Conservation (phyloP, 1,284 basidiomycete genomes). For the Trametes hirsuta region DNA sequence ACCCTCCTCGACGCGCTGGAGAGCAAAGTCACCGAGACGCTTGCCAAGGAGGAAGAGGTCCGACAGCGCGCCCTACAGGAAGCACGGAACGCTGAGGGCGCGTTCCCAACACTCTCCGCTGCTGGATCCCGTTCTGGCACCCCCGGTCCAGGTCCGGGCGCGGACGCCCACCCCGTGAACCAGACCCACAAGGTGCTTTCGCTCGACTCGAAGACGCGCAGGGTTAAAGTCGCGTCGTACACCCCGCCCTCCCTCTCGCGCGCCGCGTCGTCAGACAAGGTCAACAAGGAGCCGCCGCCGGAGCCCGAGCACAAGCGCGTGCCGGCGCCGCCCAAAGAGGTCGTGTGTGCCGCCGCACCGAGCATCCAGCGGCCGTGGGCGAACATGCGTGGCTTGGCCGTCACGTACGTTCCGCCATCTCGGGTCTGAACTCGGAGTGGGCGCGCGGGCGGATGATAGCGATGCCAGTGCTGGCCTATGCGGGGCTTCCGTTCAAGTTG, state of each 20-base stretch:
- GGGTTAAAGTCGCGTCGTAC: slow-evolving; percentile 56
- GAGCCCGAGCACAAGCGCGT: slow-evolving; percentile 44
- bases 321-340: slow-evolving; percentile 44
- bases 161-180: slow-evolving; percentile 33
- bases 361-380: slow-evolving; percentile 48
- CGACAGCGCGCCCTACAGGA: slow-evolving; percentile 50
- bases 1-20: slow-evolving; percentile 48
- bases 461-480: too few relatives aligned
- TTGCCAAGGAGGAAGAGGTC: slow-evolving; percentile 52
- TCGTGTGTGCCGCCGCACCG: slow-evolving; percentile 34
- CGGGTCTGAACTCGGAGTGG: slow-evolving; percentile 3
- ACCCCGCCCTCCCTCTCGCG: slow-evolving; percentile 40
- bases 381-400: slow-evolving; percentile 41
- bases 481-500: too few relatives aligned
- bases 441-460: not conserved
- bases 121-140: slow-evolving; percentile 24
- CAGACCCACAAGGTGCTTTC: slow-evolving; percentile 64
- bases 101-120: slow-evolving; percentile 58
- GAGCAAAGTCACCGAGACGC: slow-evolving; percentile 44
- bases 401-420: slow-evolving; percentile 44
- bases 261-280: slow-evolving; percentile 38
- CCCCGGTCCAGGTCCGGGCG: slow-evolving; percentile 17
- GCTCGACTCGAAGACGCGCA: slow-evolving; percentile 54
- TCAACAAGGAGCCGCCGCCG: slow-evolving; percentile 29
- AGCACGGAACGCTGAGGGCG: slow-evolving; percentile 54